Evolutionary conservation across 192 early-diverging fungal genomes (phyloP), one percentile per base, ranked within the genome.

Genomic region (Mortierella claussenii): DNA sequence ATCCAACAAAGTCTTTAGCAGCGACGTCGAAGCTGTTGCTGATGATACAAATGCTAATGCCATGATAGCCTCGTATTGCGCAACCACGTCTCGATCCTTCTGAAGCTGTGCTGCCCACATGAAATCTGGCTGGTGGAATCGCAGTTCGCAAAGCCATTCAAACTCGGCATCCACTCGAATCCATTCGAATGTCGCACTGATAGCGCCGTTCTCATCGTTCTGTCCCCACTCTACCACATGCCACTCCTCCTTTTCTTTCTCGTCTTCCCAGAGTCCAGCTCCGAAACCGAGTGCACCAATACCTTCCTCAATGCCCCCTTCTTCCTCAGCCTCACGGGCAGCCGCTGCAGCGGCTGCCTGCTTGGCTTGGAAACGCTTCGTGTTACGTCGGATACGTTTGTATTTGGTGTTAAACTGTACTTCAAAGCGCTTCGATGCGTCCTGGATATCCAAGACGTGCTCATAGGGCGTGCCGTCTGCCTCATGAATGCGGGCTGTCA

Each of bases 351-450:
- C 87, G 15, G 88, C 86, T 26, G 90, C 85, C 71, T 92, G 90
- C 28, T 91, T 87, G 56, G 86, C 86, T 48, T 89, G 85, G 75
- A 91, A 91, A 50, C 88, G 81, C 52, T 90, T 89, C 24, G 89
- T 91, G 65, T 90, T 93, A 33, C 94, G 85, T 15, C 93, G 86
- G 64, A 97, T 96, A 70, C 96, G 92, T 82, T 98, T 98, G 80
- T 99, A 98, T 81, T 98, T 98, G 17, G 96, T 97, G 79, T 98
- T 96, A 78, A 97, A 99, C 56, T 90, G 92, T 20, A 98, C 90
- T 63, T 98, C 95, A 52, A 92, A 94, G 33, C 90, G 86, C 67
- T 96, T 89, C 28, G 81, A 64, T 20, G 66, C 61, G 45, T 91
- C 92, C 36, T 92, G 89, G 45, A 99, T 90, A 40, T 93, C 89